Evolutionary conservation across 228 moss, liverwort and hornwort species (phyloP).

Genomic region (Sphagnum fallax): DNA sequence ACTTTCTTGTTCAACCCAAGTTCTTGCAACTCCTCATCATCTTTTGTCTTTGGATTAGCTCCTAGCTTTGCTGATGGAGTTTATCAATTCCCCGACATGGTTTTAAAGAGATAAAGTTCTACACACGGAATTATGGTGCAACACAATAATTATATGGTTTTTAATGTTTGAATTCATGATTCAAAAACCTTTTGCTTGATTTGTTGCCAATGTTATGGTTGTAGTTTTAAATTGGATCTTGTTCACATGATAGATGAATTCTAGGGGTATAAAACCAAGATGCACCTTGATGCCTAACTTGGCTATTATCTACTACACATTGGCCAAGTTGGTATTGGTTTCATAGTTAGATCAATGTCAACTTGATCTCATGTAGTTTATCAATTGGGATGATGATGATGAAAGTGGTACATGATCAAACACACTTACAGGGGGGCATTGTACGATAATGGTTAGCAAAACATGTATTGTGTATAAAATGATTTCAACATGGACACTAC

Average conservation of each 20-base stretch:
- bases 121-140: no score
- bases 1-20: conserved; percentile 8
- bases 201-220: neutral
- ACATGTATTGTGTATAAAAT: conserved; percentile 17
- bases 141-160: no score
- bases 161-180: no score
- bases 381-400: neutral
- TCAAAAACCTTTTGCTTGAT: no score
- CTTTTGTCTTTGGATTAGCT: conserved; percentile 3
- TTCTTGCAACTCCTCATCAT: conserved; percentile 18
- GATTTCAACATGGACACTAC: conserved; percentile 19
- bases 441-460: conserved; percentile 3
- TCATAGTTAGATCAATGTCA: conserved; percentile 5
- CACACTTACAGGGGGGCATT: neutral
- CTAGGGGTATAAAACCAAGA: conserved; percentile 21
- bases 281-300: conserved; percentile 27
- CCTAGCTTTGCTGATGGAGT: neutral
- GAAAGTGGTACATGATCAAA: neutral
- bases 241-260: conserved; percentile 30
- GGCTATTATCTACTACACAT: conserved; percentile 11
- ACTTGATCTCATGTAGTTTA: conserved; percentile 7
- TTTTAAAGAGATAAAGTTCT: no score
- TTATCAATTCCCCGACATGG: neutral
- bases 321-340: neutral
- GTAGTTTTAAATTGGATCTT: conserved; percentile 31